These are phyloP conservation scores for Monosporozyma siamensis DNA, from an alignment of 805 yeast genomes.

Conservation along the genomic window DNA sequence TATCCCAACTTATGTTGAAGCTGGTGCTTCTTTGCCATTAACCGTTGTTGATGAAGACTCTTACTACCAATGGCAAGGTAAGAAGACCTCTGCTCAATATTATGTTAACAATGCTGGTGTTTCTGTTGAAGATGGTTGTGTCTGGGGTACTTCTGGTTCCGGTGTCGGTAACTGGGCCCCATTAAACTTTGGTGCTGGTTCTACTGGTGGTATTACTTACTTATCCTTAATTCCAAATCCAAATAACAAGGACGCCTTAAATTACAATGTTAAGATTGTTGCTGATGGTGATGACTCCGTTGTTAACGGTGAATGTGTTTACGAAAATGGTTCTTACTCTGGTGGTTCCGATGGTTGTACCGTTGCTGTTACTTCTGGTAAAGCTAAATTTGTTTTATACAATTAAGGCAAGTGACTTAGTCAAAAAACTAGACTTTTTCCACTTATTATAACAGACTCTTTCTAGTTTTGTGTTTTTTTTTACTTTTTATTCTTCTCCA, in stretches of 20 bases:
- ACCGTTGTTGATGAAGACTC: conserved; percentile 71
- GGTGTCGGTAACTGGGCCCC: conserved; percentile 99
- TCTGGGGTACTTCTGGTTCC: conserved; percentile 79
- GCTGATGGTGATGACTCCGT: conserved; percentile 54
- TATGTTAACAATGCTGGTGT: conserved; percentile 97
- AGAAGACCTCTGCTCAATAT: conserved; percentile 87
- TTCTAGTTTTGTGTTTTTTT: neutral
- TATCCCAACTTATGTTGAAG: conserved; percentile 74
- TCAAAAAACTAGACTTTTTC: neutral
- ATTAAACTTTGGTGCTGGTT: conserved; percentile 88
- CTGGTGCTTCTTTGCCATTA: conserved; percentile 58
- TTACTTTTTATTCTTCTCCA: neutral
- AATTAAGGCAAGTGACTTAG: conserved; percentile 6
- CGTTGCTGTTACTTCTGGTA: conserved; percentile 76
- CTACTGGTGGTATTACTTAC: conserved; percentile 62
- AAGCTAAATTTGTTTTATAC: conserved; percentile 76
- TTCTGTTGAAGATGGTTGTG: conserved; percentile 81
- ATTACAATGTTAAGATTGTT: conserved; percentile 71
- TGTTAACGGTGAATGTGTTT: conserved; percentile 68
- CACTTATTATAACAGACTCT: neutral
- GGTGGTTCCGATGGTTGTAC: conserved; percentile 83
- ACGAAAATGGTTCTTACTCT: conserved; percentile 58
- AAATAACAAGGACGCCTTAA: conserved; percentile 62
- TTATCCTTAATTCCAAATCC: conserved; percentile 93
- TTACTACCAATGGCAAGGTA: conserved; percentile 80